Evolutionary conservation across 495 filamentous ascomycete genomes (phyloP), one percentile per base, ranked within the genome.

Genomic region (Penicilliopsis zonata): DNA sequence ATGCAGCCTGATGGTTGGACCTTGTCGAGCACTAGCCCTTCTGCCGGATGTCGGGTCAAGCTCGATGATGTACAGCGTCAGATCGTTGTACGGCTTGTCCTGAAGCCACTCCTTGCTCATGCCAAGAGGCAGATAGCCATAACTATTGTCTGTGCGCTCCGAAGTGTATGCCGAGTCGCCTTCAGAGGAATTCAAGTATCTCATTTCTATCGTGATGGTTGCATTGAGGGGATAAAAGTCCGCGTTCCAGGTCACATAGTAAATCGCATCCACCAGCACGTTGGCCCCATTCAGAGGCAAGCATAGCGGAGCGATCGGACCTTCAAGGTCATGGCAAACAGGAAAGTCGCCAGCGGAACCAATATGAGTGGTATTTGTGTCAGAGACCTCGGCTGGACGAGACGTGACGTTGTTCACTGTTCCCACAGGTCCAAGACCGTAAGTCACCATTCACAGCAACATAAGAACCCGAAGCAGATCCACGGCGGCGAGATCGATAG

Each of bases 321-420:
- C 40, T 14, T 47, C 16, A 8, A 39, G 18, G 18, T 47, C 38
- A 18, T 49, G 50, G 27, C 59, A 61, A 12, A 49, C 20, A 4
- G 55, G 52, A 29, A 61, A 60, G 13, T 42, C 51, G 13, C 39
- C 46, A 77, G 2, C 76, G 78, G 57, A 87, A n/a, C n/a, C n/a
- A n/a, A n/a, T n/a, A n/a, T n/a, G n/a, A n/a, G n/a, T n/a, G n/a
- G n/a, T n/a, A n/a, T n/a, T n/a, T n/a, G n/a, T n/a, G n/a, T n/a
- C n/a, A n/a, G n/a, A n/a, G n/a, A n/a, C n/a, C n/a, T n/a, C n/a
- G n/a, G n/a, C n/a, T n/a, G n/a, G n/a, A n/a, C n/a, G n/a, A n/a
- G n/a, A n/a, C n/a, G n/a, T n/a, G n/a, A n/a, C n/a, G n/a, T n/a
- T n/a, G n/a, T n/a, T n/a, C n/a, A n/a, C n/a, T n/a, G n/a, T n/a